Evolutionary conservation across 139 green algal genomes (phyloP).

Genomic region (Pleodorina starrii): DNA sequence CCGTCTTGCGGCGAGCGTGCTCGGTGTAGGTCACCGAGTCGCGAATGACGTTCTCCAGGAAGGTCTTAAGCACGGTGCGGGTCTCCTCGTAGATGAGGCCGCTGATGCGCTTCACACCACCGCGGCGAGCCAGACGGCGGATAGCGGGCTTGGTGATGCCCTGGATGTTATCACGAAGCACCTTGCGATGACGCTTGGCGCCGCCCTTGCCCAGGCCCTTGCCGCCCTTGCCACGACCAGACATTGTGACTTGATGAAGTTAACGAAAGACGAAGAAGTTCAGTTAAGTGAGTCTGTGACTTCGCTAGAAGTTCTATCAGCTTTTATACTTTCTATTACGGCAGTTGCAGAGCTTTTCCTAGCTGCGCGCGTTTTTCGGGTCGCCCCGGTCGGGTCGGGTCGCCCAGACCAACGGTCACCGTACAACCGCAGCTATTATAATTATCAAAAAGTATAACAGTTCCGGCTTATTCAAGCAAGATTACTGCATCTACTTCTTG

Average conservation of each 20-base stretch:
- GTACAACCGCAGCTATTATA: not conserved
- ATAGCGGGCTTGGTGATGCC: slow-evolving; percentile 93
- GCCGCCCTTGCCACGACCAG: not conserved
- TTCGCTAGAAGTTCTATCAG: not conserved
- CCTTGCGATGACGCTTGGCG: not conserved
- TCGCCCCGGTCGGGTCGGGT: not conserved
- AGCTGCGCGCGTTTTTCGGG: not conserved
- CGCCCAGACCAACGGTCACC: not conserved
- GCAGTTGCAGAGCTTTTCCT: not conserved
- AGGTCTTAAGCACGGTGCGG: no score
- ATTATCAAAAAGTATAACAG: not conserved
- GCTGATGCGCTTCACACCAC: not conserved
- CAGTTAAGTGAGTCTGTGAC: not conserved
- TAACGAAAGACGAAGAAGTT: not conserved
- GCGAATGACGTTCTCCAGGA: not conserved
- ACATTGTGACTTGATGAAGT: not conserved
- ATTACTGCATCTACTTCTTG: not conserved
- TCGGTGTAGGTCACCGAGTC: not conserved
- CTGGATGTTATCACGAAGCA: slow-evolving; percentile 89
- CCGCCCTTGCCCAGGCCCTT: not conserved
- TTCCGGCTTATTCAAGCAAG: not conserved
- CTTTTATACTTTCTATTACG: not conserved
- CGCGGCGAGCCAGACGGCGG: not conserved
- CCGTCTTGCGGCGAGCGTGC: not conserved
- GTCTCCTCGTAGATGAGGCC: no score